These are phyloP conservation scores for Heritiera fomes DNA, from an alignment of 345 rosid genomes.

Conservation along the genomic window DNA sequence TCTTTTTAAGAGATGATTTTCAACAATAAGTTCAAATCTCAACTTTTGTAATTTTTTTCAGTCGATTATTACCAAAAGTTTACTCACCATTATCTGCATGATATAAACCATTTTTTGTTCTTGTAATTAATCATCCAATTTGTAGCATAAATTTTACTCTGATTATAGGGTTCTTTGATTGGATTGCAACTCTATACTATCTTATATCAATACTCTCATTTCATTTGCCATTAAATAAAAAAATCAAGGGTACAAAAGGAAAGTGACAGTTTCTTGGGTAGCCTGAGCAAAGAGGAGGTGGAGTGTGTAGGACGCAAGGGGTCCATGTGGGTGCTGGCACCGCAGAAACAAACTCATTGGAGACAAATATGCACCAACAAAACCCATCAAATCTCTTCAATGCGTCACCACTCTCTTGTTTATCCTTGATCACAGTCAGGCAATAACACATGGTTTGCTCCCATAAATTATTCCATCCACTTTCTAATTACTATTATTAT, in stretches of 20 bases:
- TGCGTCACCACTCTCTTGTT: not conserved
- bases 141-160: not conserved
- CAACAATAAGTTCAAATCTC: too few species aligned
- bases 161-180: not conserved
- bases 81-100: not conserved
- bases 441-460: slow-evolving; percentile 17
- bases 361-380: slow-evolving; percentile 3
- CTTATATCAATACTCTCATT: too few species aligned
- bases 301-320: not conserved
- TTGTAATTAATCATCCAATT: not conserved
- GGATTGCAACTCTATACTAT: too few species aligned
- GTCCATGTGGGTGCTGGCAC: not conserved
- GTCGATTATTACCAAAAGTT: slow-evolving; percentile 1
- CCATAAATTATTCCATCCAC: slow-evolving; percentile 3
- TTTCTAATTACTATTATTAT: not conserved
- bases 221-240: too few species aligned
- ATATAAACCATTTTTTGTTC: not conserved
- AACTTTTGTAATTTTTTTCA: not conserved
- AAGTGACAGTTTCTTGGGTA: not conserved
- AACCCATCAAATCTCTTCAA: slow-evolving; percentile 5
- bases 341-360: not conserved
- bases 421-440: slow-evolving; percentile 16
- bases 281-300: not conserved
- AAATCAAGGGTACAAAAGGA: too few species aligned
- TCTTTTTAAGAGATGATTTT: too few species aligned